Conservation (phyloP, 2,329 filamentous ascomycete genomes). For the Colletotrichum liriopes region DNA sequence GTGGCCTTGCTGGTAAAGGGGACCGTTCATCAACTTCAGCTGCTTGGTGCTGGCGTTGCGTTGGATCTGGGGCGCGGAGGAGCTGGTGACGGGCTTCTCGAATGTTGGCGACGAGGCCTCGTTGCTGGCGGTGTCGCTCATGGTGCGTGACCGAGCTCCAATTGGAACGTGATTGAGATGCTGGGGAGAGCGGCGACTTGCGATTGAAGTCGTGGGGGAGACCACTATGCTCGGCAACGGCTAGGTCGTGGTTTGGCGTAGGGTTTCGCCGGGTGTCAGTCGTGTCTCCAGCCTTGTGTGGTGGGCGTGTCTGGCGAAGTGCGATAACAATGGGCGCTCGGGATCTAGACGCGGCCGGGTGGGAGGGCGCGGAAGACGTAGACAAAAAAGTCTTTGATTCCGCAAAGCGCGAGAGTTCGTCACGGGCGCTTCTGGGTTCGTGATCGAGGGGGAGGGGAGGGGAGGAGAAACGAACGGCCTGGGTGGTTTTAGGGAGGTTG, state of each 20-base stretch:
- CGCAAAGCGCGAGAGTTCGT: conserved; percentile 30
- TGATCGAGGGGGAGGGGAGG: conserved; percentile 19
- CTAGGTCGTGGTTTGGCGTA: conserved; percentile 1
- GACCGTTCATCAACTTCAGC: conserved; percentile 65
- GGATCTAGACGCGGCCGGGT: not conserved
- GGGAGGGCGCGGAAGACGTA: conserved; percentile 7
- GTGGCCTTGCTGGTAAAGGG: conserved; percentile 71
- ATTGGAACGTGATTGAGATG: conserved; percentile 34
- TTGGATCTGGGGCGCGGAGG: conserved; percentile 28
- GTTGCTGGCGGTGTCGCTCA: conserved; percentile 39
- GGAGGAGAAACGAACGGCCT: conserved; percentile 31
- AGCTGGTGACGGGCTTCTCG: conserved; percentile 25
- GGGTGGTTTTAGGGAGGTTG: conserved; percentile 40
- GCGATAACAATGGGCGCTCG: conserved; percentile 14
- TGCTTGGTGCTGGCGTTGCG: conserved; percentile 42
- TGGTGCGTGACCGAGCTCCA: conserved; percentile 32
- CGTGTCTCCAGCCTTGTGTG: not conserved
- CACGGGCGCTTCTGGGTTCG: conserved; percentile 33
- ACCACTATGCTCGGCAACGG: conserved; percentile 21
- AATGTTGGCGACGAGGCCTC: conserved; percentile 32
- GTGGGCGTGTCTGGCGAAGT: conserved; percentile 10
- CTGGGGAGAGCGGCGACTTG: conserved; percentile 18
- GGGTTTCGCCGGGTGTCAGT: not conserved
- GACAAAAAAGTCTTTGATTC: not conserved
- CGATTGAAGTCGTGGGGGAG: conserved; percentile 19